Base-by-base conservation (phyloP, 495 filamentous ascomycete species). In the Aspergillus sparsus region DNA sequence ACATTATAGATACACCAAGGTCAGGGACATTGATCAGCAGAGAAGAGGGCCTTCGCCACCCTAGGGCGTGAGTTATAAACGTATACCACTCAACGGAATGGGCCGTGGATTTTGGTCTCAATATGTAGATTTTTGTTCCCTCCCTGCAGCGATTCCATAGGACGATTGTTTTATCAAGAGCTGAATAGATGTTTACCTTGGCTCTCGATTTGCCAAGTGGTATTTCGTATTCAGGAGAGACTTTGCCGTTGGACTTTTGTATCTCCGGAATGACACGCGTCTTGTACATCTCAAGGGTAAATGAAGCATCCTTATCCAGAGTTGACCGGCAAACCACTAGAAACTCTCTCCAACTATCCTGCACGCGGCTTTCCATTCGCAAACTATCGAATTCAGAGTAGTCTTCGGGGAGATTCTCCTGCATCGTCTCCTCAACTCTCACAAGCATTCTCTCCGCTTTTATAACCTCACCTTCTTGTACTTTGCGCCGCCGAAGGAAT, bases 391-490 rank as follows among this genome's bases (percentile, higher is more conserved):
- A 89, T 69, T 91, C 88, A 34, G 83, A 80, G 57, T 85, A 91
- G 58, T 89, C 86, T 6, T 77, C 75, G 9, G 86, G 83, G 8
- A 90, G 66, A 1, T 78, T 71, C 55, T 78, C 72, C 60, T 85
- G 77, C 16, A 69, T 36, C 0, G 85, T 83, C 36, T 78, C 71
- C 61, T 91, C 88, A 12, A 89, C 78, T 10, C 84, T 79, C 8
- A 91, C 83, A 10, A 91, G 80, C 88, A 91, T 91, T 41, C 80
- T 87, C 65, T 90, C 87, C 67, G 87, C 86, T 68, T 90, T 90
- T 57, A 89, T 69, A 41, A 91, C 84, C 62, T 88, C 83, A 4
- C 88, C 88, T 51, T 84, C 80, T 53, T 81, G 74, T 6, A 77
- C 47, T 53, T 74, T 74, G 6, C 71, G 77, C 49, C 75, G 74